These are phyloP conservation scores for Eruca vesicaria DNA, from an alignment of 441 rosid genomes.

Conservation along the genomic window DNA sequence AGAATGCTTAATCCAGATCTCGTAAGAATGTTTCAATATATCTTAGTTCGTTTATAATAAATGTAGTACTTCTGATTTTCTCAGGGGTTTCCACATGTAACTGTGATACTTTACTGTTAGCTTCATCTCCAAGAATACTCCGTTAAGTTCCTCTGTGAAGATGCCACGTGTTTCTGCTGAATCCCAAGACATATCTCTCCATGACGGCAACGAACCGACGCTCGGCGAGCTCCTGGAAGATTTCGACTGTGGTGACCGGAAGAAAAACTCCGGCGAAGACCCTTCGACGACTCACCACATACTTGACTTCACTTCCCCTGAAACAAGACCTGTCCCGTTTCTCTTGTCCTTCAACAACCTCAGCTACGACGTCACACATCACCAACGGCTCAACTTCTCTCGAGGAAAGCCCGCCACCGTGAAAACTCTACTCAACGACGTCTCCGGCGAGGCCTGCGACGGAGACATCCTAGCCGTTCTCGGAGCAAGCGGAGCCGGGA, in stretches of 20 bases:
- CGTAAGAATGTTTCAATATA: not conserved
- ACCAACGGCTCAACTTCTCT: constrained; percentile 4
- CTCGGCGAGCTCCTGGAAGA: constrained; percentile 16
- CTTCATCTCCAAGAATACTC: not conserved
- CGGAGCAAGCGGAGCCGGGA: constrained; percentile 90
- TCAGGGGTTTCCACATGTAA: not conserved
- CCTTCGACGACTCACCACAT: constrained; percentile 8
- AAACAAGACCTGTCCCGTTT: constrained; percentile 20
- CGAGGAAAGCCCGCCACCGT: not conserved
- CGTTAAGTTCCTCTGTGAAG: not conserved
- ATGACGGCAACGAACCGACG: constrained; percentile 19
- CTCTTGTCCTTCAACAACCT: constrained; percentile 30
- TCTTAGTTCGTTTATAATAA: not conserved
- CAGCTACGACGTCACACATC: constrained; percentile 4
- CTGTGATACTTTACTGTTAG: not conserved
- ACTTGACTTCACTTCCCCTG: constrained; percentile 13
- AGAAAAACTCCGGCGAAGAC: not conserved
- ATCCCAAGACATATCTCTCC: not conserved
- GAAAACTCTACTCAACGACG: constrained; percentile 54
- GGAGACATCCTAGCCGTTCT: constrained; percentile 80
- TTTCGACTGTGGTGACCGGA: constrained; percentile 3
- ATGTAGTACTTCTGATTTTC: not conserved
- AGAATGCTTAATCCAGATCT: not conserved
- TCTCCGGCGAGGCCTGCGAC: constrained; percentile 72
- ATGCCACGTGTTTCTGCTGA: constrained; percentile 32